phyloP scores from a whole-genome alignment of 345 rosid species.

The Hevea brasiliensis region DNA sequence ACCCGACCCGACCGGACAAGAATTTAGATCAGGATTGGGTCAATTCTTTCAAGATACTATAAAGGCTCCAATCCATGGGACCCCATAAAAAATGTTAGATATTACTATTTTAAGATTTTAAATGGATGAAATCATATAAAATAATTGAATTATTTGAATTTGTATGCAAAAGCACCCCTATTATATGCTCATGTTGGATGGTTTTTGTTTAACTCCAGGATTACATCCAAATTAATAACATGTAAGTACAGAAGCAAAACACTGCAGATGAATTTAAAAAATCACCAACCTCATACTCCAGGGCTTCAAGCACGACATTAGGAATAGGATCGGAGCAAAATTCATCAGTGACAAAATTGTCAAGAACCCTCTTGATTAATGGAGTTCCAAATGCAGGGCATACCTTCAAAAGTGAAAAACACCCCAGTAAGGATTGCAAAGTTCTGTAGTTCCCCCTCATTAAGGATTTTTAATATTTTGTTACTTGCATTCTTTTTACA shows the following conservation, averaged over 20 bases:
- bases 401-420: constrained; percentile 48
- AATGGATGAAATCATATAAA: background rate
- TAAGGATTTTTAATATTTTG: no score
- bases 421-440: constrained; percentile 14
- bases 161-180: no score
- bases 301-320: constrained; percentile 66
- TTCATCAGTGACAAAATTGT: constrained; percentile 74
- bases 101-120: background rate
- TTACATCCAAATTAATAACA: background rate
- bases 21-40: background rate
- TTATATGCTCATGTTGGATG: background rate
- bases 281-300: constrained; percentile 64
- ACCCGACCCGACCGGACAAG: background rate
- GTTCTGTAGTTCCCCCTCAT: background rate
- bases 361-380: constrained; percentile 75
- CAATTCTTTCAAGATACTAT: background rate
- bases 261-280: constrained; percentile 7
- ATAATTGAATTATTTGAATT: no score
- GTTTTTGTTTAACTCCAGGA: background rate
- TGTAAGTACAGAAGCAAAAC: background rate
- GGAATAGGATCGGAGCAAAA: constrained; percentile 94
- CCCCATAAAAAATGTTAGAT: no score
- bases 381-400: constrained; percentile 77
- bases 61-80: no score
- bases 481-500: no score